Evolutionary conservation across 768 basidiomycete genomes (phyloP), one percentile per base, ranked within the genome.

Genomic region (Phaffia australis): DNA sequence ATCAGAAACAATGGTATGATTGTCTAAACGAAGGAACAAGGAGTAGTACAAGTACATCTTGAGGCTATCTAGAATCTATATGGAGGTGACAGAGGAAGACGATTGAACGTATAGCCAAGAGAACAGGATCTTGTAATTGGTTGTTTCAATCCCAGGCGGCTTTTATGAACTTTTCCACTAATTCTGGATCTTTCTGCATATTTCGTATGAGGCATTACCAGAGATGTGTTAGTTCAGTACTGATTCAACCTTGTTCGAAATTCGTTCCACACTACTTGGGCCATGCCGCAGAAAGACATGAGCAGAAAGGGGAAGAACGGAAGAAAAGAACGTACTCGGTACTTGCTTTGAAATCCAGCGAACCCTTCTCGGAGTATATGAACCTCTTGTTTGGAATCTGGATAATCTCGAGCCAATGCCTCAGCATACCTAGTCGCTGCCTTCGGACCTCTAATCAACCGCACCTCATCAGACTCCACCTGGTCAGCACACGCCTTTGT

Each of bases 131-230:
- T 42, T 11, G 6, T 42, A 11, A 42, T 5, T 42, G 11, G 11
- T 42, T 11, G 11, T 42, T 11, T 49, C 46, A 60, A 16, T 60
- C 59, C 59, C 59, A 60, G 21, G 19, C 9, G 18, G 59, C 59
- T 49, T 60, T 60, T 27, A 60, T 49, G 15, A 60, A 60, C 46
- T 60, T 60, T 49, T 60, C 59, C 21, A 60, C 59, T 18, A 60
- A 49, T 49, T 23, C 19, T 25, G 59, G 59, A 49, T 60, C 59
- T 29, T 60, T 60, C 59, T 60, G 46, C n/a, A 8, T 3, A 5
- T 23, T 32, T 16, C 7, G 3, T 7, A 32, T n/a, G 56, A 46
- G 25, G 16, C 3, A 14, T 27, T 25, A 56, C 21, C 16, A 32
- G 7, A 6, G 25, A 56, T 25, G 5, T 14, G 14, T n/a, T 27